These are phyloP conservation scores for Phaseolus coccineus DNA, from an alignment of 331 rosid species.

Conservation along the genomic window DNA sequence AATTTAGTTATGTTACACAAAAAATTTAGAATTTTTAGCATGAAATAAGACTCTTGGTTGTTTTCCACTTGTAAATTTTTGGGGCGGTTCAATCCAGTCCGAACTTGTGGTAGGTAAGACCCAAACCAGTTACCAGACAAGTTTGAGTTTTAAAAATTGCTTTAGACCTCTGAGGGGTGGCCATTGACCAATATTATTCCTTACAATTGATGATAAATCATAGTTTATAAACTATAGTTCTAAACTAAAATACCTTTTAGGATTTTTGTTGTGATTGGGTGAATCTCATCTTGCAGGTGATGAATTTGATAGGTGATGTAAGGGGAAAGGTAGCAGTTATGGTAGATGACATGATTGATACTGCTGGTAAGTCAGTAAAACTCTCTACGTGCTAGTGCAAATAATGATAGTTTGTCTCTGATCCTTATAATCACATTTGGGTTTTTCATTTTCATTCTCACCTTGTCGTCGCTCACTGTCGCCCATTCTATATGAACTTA, in stretches of 20 bases:
- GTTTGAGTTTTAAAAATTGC: too few species aligned
- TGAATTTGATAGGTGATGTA: slow-evolving; percentile 96
- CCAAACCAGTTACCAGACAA: neutral
- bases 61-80: neutral
- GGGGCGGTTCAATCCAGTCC: neutral
- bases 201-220: slow-evolving; percentile 12
- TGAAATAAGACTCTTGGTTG: neutral
- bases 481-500: too few species aligned
- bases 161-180: neutral
- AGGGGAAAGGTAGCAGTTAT: slow-evolving; percentile 94
- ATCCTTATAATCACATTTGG: slow-evolving; percentile 17
- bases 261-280: slow-evolving; percentile 27
- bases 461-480: too few species aligned
- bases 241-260: slow-evolving; percentile 3
- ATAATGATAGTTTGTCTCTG: slow-evolving; percentile 24
- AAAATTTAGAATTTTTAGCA: neutral
- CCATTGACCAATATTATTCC: slow-evolving; percentile 18
- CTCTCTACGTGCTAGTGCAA: slow-evolving; percentile 8
- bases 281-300: slow-evolving; percentile 68
- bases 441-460: too few species aligned
- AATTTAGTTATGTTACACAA: neutral
- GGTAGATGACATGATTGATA: slow-evolving; percentile 98
- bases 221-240: neutral
- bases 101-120: neutral
- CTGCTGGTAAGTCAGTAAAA: slow-evolving; percentile 72